Percentiles rank a stretch among this genome's conserved stretches.
Evolutionary conservation across 495 filamentous ascomycete species (phyloP).

Genomic region (Annulohypoxylon bovei): DNA sequence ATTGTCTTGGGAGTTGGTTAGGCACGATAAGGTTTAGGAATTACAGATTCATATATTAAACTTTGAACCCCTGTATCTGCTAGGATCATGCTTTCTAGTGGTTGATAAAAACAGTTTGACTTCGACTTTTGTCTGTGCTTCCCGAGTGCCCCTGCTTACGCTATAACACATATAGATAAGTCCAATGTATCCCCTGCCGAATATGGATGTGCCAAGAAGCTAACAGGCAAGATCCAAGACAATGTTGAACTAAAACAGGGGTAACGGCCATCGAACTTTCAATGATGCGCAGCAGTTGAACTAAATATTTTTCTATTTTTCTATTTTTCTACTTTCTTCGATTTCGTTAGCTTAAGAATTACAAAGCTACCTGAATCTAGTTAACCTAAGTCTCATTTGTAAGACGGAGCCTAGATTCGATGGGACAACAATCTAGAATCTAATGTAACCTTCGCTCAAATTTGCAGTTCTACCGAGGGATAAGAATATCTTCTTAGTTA

Average conservation of each 20-base stretch:
- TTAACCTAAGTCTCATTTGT: background rate
- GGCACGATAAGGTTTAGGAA: slow-evolving; percentile 9
- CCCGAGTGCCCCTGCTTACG: background rate
- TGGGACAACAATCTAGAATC: background rate
- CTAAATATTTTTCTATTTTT: background rate
- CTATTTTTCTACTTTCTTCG: background rate
- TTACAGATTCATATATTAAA: background rate
- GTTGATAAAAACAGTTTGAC: background rate
- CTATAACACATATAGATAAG: background rate
- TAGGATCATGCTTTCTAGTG: slow-evolving; percentile 9
- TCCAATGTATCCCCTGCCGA: background rate
- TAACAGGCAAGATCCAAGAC: background rate
- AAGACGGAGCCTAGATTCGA: background rate
- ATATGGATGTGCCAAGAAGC: slow-evolving; percentile 11
- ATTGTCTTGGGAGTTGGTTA: slow-evolving; percentile 2
- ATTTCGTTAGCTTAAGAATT: background rate
- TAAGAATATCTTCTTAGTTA: background rate
- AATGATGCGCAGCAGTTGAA: background rate
- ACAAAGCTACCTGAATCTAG: background rate
- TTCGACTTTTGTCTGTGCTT: slow-evolving; percentile 6
- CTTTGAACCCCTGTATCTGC: slow-evolving; percentile 4
- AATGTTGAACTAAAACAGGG: background rate
- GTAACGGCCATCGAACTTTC: background rate
- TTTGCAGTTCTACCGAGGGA: background rate
- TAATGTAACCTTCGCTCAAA: background rate